These are phyloP conservation scores for Anthostomella pinea DNA, from an alignment of 2,329 filamentous ascomycete species.

Conservation along the genomic window DNA sequence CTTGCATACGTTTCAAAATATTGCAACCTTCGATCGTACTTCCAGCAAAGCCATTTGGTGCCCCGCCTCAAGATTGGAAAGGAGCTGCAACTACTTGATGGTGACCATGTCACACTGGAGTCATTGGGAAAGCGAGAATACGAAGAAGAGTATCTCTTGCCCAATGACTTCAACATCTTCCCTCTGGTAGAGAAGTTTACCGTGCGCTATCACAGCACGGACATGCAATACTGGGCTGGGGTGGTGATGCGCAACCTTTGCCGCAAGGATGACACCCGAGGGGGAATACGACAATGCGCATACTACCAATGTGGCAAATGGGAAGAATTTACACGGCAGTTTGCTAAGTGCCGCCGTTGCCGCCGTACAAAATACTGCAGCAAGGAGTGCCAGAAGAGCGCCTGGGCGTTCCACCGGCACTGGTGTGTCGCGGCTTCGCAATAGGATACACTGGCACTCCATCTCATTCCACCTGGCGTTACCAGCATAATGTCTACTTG, in stretches of 20 bases:
- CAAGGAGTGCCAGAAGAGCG: conserved; percentile 99
- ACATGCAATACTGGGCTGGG: conserved; percentile 99
- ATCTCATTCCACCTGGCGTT: conserved; percentile 31
- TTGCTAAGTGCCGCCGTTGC: conserved; percentile 95
- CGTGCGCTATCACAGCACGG: conserved; percentile 86
- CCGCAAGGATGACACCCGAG: conserved; percentile 91
- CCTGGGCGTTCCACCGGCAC: conserved; percentile 96
- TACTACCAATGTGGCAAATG: conserved; percentile 98
- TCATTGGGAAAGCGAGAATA: conserved; percentile 52
- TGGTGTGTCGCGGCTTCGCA: conserved; percentile 83
- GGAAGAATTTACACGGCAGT: conserved; percentile 95
- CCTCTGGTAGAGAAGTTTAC: conserved; percentile 98
- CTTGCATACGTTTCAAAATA: conserved; percentile 98
- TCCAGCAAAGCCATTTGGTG: conserved; percentile 91
- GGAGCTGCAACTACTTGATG: conserved; percentile 77
- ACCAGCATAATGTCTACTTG: conserved; percentile 36
- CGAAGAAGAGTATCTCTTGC: conserved; percentile 83
- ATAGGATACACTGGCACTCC: conserved; percentile 31
- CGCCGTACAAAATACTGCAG: conserved; percentile 98
- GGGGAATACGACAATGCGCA: conserved; percentile 93
- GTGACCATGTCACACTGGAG: conserved; percentile 51
- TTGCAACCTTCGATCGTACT: conserved; percentile 92
- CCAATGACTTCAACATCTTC: conserved; percentile 98
- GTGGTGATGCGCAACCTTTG: conserved; percentile 99
- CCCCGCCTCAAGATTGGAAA: conserved; percentile 86